These are phyloP conservation scores for Quercus berberidifolia DNA, from an alignment of 306 rosid species.

Conservation along the genomic window DNA sequence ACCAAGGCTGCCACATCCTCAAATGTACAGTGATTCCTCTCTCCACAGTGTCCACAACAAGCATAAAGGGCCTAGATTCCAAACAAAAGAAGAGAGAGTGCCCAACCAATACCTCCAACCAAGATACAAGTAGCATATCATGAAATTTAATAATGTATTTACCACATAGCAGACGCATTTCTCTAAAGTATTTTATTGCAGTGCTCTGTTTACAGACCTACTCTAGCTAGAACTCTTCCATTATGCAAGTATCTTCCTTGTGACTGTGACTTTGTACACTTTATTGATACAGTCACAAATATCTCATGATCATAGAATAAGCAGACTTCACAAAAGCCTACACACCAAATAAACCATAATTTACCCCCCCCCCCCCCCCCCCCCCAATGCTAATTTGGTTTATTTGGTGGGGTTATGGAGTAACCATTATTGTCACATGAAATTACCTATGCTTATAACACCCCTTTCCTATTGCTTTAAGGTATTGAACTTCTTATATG, in stretches of 20 bases:
- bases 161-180: background rate
- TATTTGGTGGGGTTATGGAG: no score
- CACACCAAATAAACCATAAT: background rate
- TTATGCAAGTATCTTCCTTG: background rate
- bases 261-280: background rate
- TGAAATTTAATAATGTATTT: background rate
- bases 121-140: background rate
- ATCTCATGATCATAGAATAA: background rate
- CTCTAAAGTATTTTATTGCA: background rate
- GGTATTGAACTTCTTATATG: background rate
- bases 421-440: background rate
- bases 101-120: background rate
- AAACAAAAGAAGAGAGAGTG: no score
- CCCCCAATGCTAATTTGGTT: no score
- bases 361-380: background rate
- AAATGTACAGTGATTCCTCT: no score
- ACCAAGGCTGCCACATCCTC: no score
- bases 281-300: background rate
- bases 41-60: no score
- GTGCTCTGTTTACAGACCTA: background rate
- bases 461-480: background rate
- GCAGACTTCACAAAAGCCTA: background rate
- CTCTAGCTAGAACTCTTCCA: background rate
- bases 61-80: no score
- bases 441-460: background rate